phyloP scores from a whole-genome alignment of 305 asterid genomes.

The Fraxinus angustifolia region DNA sequence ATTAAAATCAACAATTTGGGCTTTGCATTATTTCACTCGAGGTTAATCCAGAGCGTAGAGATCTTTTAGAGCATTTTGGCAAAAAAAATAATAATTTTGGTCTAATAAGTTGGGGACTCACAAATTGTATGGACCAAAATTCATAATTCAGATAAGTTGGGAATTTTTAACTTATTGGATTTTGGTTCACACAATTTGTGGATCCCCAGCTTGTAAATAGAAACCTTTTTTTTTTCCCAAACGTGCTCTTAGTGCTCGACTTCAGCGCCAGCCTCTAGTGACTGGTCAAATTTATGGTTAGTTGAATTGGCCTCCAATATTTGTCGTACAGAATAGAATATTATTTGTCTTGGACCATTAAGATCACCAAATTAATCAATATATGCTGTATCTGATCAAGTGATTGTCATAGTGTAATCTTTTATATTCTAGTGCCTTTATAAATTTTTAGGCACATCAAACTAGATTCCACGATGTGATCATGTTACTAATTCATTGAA shows the following conservation, averaged over 20 bases:
- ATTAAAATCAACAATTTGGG: neutral
- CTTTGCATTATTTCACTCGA: neutral
- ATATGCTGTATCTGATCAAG: neutral
- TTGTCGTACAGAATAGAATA: neutral
- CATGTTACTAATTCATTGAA: neutral
- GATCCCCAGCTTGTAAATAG: neutral
- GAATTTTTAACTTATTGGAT: neutral
- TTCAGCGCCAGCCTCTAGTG: neutral
- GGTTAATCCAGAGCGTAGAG: neutral
- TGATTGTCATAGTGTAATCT: neutral
- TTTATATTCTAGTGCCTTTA: neutral
- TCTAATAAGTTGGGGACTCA: neutral
- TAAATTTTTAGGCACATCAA: slow-evolving; percentile 3
- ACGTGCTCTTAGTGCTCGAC: neutral
- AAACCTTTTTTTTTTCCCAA: neutral
- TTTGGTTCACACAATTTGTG: neutral
- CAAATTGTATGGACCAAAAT: neutral
- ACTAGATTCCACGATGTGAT: slow-evolving; percentile 1
- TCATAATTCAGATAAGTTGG: neutral
- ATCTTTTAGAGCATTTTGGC: neutral
- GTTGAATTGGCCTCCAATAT: neutral
- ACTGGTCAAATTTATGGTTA: neutral
- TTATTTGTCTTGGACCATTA: neutral
- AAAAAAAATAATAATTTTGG: neutral
- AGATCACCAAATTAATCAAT: neutral